Base-by-base conservation (phyloP, 2,329 filamentous ascomycete species). In the Beauveria sp. region DNA sequence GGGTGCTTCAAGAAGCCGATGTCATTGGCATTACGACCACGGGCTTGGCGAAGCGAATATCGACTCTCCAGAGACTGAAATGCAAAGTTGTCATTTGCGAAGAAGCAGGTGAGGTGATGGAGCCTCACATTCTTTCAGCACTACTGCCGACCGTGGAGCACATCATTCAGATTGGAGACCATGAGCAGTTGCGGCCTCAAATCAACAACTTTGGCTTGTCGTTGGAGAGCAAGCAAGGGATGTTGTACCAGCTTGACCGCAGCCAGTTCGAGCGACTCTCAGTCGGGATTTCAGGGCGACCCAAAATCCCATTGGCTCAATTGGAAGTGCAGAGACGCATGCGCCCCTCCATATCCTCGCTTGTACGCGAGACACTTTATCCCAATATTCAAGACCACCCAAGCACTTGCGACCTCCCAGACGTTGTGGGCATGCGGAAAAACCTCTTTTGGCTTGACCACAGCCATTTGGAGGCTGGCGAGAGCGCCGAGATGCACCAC, bases 391-490 rank as follows among this genome's bases (percentile, higher is more conserved):
- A 77, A 16, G 86, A 90, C 65, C 75, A 77, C 8, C 64, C 71
- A 0, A 69, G 55, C 0, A 75, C 79, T 0, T 50, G 20, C 3
- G 26, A 66, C 0, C 75, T 79, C 46, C 81, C 82, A 0, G 67
- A 77, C 16, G 80, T 88, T 0, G 67, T 75, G 0, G 84, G 85
- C 0, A 79, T 88, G 75, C 72, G 71, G 3, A 67, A 76, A 1
- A 75, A 79, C 4, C 64, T 87, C 0, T 87, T 84, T 63, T 89
- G 85, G 86, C 67, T 88, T 0, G 73, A 88, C n/a, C 85, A 89
- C 62, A 65, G 71, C 0, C 64, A 82, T 0, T 65, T 70, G 0
- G 84, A 87, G 67, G 73, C 71, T 8, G 64, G 63, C 18, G 64
- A 68, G 10, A 62, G 70, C 10, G 65, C 71, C 3, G 75, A 75